phyloP scores from a whole-genome alignment of 2,329 filamentous ascomycete species.

The Penicillium sp. region DNA sequence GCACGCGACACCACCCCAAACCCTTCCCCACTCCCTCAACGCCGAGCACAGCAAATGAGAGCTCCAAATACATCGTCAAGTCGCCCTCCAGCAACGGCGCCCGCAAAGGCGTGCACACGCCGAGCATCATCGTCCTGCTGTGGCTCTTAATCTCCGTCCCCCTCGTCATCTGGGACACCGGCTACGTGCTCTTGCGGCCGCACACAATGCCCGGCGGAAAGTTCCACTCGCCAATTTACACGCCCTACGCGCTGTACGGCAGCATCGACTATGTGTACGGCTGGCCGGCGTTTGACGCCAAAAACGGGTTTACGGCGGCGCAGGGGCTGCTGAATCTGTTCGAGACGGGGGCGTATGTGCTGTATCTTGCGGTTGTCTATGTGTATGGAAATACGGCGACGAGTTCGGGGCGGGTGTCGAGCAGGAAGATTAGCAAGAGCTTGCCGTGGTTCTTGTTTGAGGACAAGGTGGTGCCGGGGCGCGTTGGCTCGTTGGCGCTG shows the following conservation, averaged over 20 bases:
- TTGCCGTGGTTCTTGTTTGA: slow-evolving; percentile 44
- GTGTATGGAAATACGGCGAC: slow-evolving; percentile 34
- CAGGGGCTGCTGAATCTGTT: slow-evolving; percentile 67
- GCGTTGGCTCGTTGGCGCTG: slow-evolving; percentile 51
- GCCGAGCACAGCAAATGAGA: slow-evolving; percentile 22
- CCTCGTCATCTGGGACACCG: slow-evolving; percentile 75
- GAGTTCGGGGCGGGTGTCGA: slow-evolving; percentile 19
- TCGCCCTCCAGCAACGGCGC: slow-evolving; percentile 20
- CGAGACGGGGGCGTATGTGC: slow-evolving; percentile 63
- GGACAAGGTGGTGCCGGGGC: slow-evolving; percentile 50
- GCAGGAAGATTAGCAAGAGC: slow-evolving; percentile 28
- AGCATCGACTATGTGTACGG: slow-evolving; percentile 78
- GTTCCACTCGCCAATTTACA: slow-evolving; percentile 68
- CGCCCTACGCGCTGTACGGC: slow-evolving; percentile 76
- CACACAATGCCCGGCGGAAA: slow-evolving; percentile 75
- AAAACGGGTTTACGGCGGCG: slow-evolving; percentile 72
- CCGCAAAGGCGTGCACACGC: slow-evolving; percentile 54
- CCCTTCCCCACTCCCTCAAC: slow-evolving; percentile 42
- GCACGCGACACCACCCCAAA: slow-evolving; percentile 52
- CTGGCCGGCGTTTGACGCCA: slow-evolving; percentile 63
- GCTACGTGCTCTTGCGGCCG: slow-evolving; percentile 75
- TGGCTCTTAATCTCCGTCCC: slow-evolving; percentile 75
- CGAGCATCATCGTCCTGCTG: slow-evolving; percentile 56
- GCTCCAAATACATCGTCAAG: slow-evolving; percentile 22
- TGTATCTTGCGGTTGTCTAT: slow-evolving; percentile 57